phyloP scores from a whole-genome alignment of 805 yeast genomes.

The Metschnikowia lachancei region DNA sequence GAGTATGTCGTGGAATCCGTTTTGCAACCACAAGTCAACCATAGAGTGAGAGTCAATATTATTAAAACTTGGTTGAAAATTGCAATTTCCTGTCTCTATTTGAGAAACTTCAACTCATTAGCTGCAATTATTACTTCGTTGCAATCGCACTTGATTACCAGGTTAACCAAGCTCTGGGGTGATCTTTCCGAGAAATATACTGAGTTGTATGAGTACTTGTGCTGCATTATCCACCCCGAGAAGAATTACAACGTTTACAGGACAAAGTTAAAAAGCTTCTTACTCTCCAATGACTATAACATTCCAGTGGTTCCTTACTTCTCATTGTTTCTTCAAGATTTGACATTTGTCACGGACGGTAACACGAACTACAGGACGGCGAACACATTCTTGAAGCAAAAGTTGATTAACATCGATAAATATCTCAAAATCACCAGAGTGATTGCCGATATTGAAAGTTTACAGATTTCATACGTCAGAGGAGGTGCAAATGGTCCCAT shows the following conservation, averaged over 20 bases:
- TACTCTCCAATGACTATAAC: conserved; percentile 46
- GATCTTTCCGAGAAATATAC: conserved; percentile 56
- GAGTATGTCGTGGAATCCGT: conserved; percentile 71
- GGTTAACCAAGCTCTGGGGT: conserved; percentile 60
- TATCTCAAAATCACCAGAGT: conserved; percentile 64
- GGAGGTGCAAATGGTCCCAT: conserved; percentile 14
- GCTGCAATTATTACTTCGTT: conserved; percentile 77
- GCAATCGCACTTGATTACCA: conserved; percentile 67
- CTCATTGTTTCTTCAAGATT: conserved; percentile 70
- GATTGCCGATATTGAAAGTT: conserved; percentile 61
- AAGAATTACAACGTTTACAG: conserved; percentile 72
- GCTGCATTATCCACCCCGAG: conserved; percentile 70
- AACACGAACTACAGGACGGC: conserved; percentile 66
- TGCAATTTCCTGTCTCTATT: conserved; percentile 67
- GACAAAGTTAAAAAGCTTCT: conserved; percentile 54
- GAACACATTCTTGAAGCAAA: conserved; percentile 53
- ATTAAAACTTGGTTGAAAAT: conserved; percentile 71
- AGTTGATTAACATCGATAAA: conserved; percentile 71
- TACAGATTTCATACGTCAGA: conserved; percentile 59
- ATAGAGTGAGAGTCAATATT: conserved; percentile 51
- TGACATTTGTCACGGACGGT: conserved; percentile 82
- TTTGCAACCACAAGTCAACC: conserved; percentile 49
- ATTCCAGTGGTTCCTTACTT: conserved; percentile 76
- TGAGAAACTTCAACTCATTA: conserved; percentile 73
- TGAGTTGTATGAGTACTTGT: conserved; percentile 60